phyloP scores from a whole-genome alignment of 768 basidiomycete genomes.

The Nidularia pulvinata region DNA sequence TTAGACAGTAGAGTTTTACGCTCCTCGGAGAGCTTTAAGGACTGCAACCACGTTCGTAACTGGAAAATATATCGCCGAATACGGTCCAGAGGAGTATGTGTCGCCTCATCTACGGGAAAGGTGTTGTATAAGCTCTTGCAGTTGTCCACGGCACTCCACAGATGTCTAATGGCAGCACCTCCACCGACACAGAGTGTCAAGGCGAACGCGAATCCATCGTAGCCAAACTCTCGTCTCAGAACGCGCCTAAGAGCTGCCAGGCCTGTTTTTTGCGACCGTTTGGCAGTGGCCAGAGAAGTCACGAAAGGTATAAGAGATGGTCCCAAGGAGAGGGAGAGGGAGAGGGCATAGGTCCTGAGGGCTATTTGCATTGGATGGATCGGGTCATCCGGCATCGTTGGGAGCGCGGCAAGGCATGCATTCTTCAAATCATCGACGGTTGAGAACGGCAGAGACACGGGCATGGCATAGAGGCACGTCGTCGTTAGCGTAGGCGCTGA shows the following conservation, averaged over 20 bases:
- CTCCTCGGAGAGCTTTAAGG: constrained; percentile 26
- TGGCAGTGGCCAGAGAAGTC: constrained; percentile 23
- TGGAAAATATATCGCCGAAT: background rate
- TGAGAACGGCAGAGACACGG: too few species aligned
- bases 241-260: constrained; percentile 29
- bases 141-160: constrained; percentile 29
- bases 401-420: too few species aligned
- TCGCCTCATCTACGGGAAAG: background rate
- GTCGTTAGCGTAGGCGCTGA: too few species aligned
- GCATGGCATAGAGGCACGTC: too few species aligned
- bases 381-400: constrained; percentile 29
- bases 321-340: constrained; percentile 64
- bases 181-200: constrained; percentile 67
- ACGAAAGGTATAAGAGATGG: constrained; percentile 61
- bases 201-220: constrained; percentile 70
- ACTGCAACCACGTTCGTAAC: constrained; percentile 5
- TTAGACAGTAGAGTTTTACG: constrained; percentile 63
- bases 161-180: constrained; percentile 49
- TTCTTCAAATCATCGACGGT: too few species aligned
- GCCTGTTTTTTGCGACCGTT: constrained; percentile 13
- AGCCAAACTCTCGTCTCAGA: constrained; percentile 54
- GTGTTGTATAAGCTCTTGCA: background rate
- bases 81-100: background rate
- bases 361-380: constrained; percentile 58
- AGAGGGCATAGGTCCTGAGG: constrained; percentile 66